These are phyloP conservation scores for Hippophae gyantsensis DNA, from an alignment of 306 rosid species.

Conservation along the genomic window DNA sequence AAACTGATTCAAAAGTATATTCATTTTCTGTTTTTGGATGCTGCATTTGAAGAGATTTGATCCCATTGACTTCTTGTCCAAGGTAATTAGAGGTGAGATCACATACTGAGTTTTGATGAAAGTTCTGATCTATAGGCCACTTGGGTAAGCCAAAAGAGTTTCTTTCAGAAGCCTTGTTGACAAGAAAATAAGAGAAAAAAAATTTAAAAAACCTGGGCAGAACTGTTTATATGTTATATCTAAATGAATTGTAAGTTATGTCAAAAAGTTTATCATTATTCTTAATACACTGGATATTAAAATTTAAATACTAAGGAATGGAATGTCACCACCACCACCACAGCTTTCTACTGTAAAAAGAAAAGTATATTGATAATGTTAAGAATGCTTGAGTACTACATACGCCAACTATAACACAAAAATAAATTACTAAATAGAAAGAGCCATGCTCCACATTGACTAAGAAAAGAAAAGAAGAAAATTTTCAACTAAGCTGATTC, in stretches of 20 bases:
- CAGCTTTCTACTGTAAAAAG: background rate
- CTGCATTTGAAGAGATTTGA: conserved; percentile 28
- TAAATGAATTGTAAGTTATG: too few species aligned
- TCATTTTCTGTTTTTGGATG: conserved; percentile 23
- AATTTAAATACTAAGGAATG: background rate
- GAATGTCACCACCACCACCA: background rate
- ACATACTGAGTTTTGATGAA: conserved; percentile 19
- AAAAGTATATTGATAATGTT: too few species aligned
- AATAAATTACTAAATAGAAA: too few species aligned
- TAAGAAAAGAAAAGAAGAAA: too few species aligned
- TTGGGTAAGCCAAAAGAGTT: conserved; percentile 22
- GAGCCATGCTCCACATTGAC: too few species aligned
- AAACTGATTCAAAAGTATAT: conserved; percentile 19
- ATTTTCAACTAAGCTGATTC: too few species aligned
- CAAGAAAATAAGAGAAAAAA: background rate
- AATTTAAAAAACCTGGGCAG: too few species aligned
- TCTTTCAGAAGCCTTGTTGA: conserved; percentile 33
- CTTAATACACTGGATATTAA: too few species aligned
- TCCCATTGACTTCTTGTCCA: conserved; percentile 25
- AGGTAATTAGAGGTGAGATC: conserved; percentile 20
- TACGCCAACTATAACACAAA: background rate
- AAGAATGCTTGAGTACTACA: too few species aligned
- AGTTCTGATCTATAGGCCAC: conserved; percentile 34
- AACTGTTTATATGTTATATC: too few species aligned
- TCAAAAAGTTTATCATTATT: background rate